phyloP scores from a whole-genome alignment of 2,329 filamentous ascomycete genomes.

The Stagonosporopsis rhizophila region DNA sequence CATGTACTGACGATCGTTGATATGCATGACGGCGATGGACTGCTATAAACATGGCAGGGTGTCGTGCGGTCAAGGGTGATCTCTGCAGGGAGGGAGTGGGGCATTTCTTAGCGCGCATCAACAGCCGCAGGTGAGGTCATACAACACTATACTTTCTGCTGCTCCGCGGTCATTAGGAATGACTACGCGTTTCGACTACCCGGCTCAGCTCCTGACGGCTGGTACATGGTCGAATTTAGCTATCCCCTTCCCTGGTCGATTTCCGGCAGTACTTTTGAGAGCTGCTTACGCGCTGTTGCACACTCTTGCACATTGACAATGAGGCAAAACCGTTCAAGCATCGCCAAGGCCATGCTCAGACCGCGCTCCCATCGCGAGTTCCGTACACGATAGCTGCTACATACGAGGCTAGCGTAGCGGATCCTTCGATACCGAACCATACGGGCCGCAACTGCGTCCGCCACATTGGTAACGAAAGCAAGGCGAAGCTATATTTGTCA shows the following conservation, averaged over 20 bases:
- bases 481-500: neutral
- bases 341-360: neutral
- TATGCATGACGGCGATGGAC: conserved; percentile 8
- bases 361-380: neutral
- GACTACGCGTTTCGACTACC: neutral
- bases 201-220: neutral
- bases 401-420: conserved; percentile 5
- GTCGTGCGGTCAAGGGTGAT: conserved; percentile 12
- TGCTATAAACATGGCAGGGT: neutral
- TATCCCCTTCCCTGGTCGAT: neutral
- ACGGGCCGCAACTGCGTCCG: neutral
- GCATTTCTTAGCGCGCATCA: conserved; percentile 1
- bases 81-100: conserved; percentile 7
- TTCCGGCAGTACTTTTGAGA: neutral
- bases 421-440: neutral
- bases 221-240: neutral
- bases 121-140: conserved; percentile 14
- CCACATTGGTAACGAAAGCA: neutral
- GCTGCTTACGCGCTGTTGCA: neutral
- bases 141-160: neutral
- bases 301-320: neutral
- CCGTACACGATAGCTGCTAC: conserved; percentile 3
- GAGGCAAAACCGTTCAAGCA: neutral
- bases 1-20: neutral
- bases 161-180: neutral